A percentile compares a stretch with the other conserved stretches of the same genome.
phyloP scores from a whole-genome alignment of 148 eudicot species.

The Fallopia convolvulus region DNA sequence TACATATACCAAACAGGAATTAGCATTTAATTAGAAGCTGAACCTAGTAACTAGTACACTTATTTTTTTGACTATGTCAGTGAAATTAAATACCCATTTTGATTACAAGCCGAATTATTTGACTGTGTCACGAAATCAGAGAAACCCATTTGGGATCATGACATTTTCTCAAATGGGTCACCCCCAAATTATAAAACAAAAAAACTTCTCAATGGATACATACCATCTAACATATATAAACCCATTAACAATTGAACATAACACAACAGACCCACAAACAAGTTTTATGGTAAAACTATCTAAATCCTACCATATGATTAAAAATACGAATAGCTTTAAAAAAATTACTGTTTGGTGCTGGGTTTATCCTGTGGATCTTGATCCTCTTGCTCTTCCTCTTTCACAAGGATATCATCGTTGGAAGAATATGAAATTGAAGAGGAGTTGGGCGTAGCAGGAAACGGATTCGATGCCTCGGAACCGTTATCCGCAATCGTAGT shows the following conservation, averaged over 20 bases:
- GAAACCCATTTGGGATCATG: constrained; percentile 1
- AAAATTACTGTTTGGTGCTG: not conserved
- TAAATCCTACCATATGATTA: not conserved
- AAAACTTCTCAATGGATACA: not conserved
- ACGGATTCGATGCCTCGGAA: constrained; percentile 22
- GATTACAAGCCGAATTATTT: not conserved
- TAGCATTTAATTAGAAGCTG: not conserved
- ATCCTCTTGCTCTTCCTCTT: constrained; percentile 12
- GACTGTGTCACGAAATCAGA: not conserved
- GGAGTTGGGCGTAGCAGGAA: constrained; percentile 52
- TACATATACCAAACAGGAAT: not conserved
- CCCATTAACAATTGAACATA: not conserved
- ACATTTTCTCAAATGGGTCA: constrained; percentile 9
- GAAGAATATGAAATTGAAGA: constrained; percentile 45
- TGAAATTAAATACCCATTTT: not conserved
- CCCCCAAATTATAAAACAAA: not conserved
- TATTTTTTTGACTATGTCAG: not conserved
- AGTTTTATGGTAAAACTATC: not conserved
- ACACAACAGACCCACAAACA: not conserved
- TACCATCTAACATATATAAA: not conserved
- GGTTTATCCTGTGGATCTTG: constrained; percentile 6
- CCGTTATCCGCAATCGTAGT: not conserved
- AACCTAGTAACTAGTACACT: not conserved
- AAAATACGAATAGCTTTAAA: not conserved
- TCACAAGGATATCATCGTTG: constrained; percentile 5